Conservation (phyloP, 805 yeast species). For the Ogataea thermomethanolica region DNA sequence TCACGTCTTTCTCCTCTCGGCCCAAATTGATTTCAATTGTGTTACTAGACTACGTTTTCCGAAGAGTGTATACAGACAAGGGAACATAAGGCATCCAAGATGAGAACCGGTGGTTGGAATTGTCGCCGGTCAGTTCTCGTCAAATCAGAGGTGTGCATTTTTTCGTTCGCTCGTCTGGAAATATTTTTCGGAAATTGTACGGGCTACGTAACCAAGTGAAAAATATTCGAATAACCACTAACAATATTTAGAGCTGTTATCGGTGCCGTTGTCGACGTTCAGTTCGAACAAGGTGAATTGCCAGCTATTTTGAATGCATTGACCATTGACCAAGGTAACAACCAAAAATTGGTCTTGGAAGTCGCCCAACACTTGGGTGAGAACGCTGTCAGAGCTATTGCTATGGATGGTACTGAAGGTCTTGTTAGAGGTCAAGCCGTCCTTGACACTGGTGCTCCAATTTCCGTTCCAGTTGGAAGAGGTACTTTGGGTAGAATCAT, state of each 20-base stretch:
- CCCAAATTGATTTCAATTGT: slow-evolving; percentile 1
- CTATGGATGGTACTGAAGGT: slow-evolving; percentile 99
- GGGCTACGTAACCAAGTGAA: slow-evolving; percentile 22
- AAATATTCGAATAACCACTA: slow-evolving; percentile 15
- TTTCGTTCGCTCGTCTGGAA: slow-evolving; percentile 13
- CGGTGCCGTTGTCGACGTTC: slow-evolving; percentile 99
- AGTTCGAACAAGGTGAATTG: slow-evolving; percentile 94
- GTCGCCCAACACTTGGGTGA: slow-evolving; percentile 99
- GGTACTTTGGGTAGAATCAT: slow-evolving; percentile 98
- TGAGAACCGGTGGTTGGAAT: neutral
- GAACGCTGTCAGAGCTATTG: slow-evolving; percentile 99
- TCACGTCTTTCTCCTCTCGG: neutral
- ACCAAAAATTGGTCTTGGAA: slow-evolving; percentile 75
- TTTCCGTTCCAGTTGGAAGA: slow-evolving; percentile 98
- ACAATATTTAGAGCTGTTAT: slow-evolving; percentile 72
- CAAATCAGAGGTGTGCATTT: slow-evolving; percentile 21
- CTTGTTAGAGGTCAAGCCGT: slow-evolving; percentile 95
- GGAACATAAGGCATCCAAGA: neutral
- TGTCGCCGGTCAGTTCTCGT: slow-evolving; percentile 10
- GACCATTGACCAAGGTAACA: slow-evolving; percentile 72
- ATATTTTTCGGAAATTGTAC: slow-evolving; percentile 15
- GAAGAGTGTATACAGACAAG: neutral
- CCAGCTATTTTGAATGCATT: slow-evolving; percentile 98
- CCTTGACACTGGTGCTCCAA: slow-evolving; percentile 95
- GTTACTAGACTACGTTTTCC: slow-evolving; percentile 3